Percentiles rank a stretch among this genome's conserved stretches.
Evolutionary conservation across 2,329 filamentous ascomycete species (phyloP).

Genomic region (Colletotrichum sp.): DNA sequence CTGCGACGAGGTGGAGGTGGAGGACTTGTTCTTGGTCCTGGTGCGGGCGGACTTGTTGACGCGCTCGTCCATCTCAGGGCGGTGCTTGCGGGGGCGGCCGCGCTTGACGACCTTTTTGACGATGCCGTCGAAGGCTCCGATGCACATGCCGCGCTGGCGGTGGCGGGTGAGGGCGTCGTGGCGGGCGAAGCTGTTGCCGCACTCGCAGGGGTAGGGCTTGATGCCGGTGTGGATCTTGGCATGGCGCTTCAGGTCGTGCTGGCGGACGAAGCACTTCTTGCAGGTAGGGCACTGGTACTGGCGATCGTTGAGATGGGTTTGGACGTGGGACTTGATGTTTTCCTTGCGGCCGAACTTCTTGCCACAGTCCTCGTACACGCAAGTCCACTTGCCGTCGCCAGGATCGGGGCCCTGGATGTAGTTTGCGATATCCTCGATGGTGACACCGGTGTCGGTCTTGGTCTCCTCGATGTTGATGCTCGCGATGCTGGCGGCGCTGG

Average conservation of each 20-base stretch:
- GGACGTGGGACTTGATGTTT: slow-evolving; percentile 98
- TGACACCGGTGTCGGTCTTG: slow-evolving; percentile 82
- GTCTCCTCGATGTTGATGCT: slow-evolving; percentile 70
- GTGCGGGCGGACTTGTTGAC: slow-evolving; percentile 63
- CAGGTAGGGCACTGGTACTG: slow-evolving; percentile 95
- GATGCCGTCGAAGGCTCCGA: slow-evolving; percentile 87
- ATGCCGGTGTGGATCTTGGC: slow-evolving; percentile 96
- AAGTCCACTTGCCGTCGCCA: slow-evolving; percentile 79
- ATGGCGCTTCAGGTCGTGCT: slow-evolving; percentile 96
- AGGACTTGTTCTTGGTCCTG: slow-evolving; percentile 61
- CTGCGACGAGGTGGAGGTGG: slow-evolving; percentile 52
- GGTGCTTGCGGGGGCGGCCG: slow-evolving; percentile 67
- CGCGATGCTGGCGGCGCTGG: slow-evolving; percentile 63
- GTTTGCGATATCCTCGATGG: slow-evolving; percentile 79
- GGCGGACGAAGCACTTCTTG: slow-evolving; percentile 93
- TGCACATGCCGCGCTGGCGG: slow-evolving; percentile 94
- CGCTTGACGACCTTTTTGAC: slow-evolving; percentile 65
- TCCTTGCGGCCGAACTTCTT: slow-evolving; percentile 97
- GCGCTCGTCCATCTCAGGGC: slow-evolving; percentile 62
- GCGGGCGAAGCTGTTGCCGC: slow-evolving; percentile 91
- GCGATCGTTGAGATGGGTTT: slow-evolving; percentile 95
- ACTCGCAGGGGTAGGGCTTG: slow-evolving; percentile 94
- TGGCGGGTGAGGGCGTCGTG: slow-evolving; percentile 96
- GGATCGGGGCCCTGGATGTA: slow-evolving; percentile 77
- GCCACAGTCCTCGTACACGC: slow-evolving; percentile 77